These are phyloP conservation scores for Saprolegnia parasitica DNA, from an alignment of 352 stramenopile species.

Conservation along the genomic window DNA sequence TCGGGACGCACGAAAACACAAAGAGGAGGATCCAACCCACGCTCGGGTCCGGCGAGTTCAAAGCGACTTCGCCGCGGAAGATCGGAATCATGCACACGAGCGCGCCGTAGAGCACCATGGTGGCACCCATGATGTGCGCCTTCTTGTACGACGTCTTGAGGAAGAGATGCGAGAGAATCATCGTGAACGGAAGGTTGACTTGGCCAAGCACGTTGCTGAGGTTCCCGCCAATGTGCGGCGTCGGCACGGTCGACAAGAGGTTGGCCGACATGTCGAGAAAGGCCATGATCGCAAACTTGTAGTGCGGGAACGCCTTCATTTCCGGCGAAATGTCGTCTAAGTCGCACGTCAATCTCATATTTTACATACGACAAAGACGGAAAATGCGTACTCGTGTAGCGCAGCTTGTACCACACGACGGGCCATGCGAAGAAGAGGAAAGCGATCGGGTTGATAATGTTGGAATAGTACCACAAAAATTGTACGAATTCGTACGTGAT, in stretches of 20 bases:
- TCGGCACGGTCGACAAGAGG: constrained; percentile 29
- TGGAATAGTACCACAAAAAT: constrained; percentile 32
- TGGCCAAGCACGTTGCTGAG: constrained; percentile 32
- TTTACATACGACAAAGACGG: too few relatives aligned
- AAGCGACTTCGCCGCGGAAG: constrained; percentile 25
- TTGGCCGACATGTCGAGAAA: constrained; percentile 31
- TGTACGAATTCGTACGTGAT: constrained; percentile 29
- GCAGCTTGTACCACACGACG: constrained; percentile 58
- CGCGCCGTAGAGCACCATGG: constrained; percentile 32
- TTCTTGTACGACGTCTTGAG: constrained; percentile 29
- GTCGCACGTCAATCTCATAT: neutral
- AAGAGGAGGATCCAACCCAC: constrained; percentile 28
- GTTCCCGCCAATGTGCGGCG: constrained; percentile 29
- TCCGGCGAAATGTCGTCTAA: constrained; percentile 30
- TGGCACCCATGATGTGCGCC: constrained; percentile 29
- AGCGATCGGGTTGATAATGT: constrained; percentile 31
- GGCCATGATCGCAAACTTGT: constrained; percentile 32
- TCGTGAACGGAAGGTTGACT: constrained; percentile 31
- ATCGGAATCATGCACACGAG: constrained; percentile 31
- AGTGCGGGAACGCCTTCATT: constrained; percentile 30
- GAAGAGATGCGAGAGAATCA: constrained; percentile 30
- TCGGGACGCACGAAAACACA: constrained; percentile 27
- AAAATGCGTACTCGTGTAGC: constrained; percentile 50
- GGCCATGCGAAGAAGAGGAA: constrained; percentile 32
- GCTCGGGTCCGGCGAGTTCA: constrained; percentile 20